Evolutionary conservation across 2,329 filamentous ascomycete species (phyloP), one percentile per base, ranked within the genome.

Genomic region (Aureobasidium sp.): DNA sequence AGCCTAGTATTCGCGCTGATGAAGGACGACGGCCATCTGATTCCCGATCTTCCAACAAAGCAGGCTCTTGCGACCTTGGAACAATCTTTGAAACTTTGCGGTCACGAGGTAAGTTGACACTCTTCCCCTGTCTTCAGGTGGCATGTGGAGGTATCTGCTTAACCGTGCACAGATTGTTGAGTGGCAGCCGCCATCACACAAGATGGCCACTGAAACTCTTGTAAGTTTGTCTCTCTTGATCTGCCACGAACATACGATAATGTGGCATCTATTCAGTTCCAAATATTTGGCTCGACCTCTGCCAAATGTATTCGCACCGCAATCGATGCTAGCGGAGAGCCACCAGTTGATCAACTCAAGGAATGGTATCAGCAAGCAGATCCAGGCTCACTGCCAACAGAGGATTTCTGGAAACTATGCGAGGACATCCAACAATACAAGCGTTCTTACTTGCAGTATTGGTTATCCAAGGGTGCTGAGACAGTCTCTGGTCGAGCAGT

Each of bases 371-470:
- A 59, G 21, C 54, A 57, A 24, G 27, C 25, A 10, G 49, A 54
- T 34, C 42, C 45, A 4, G 38, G 45, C 7, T 19, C 22, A 22
- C 49, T 38, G 12, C 17, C 41, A 16, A 54, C 57, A 32, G 35
- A 56, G 21, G 55, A 58, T 5, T 60, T 61, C 55, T 61, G 59
- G 59, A 45, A 56, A 32, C 47, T 61, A 14, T 59, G 58, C 37
- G 34, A 55, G 12, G 25, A 17, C 16, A 54, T 53, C 4, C 44
- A 56, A 17, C n/a, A 55, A 37, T 61, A 59, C 37, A 44, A 51
- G 24, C 22, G n/a, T n/a, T 34, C 45, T 30, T 61, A 59, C 49
- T 44, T 53, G 24, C 22, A 47, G 7, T 60, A 60, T 45, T 62
- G 60, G 60, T 38, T 37, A 22, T 29, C 35, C 11, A 55, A 52